Conservation (phyloP, 140 eudicot species). For the Cichorium intybus region DNA sequence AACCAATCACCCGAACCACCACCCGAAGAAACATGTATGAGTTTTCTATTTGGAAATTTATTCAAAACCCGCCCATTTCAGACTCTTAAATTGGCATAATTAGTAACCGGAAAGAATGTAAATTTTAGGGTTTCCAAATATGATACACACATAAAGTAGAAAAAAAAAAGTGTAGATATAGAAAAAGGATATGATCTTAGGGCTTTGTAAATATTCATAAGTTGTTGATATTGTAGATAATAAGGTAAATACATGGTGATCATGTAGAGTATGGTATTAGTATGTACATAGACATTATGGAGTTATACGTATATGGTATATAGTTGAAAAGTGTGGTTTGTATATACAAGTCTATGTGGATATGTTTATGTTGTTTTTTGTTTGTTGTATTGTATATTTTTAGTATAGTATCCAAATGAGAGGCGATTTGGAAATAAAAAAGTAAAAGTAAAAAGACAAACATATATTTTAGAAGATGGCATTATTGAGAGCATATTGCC, state of each 20-base stretch:
- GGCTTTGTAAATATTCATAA: constrained; percentile 22
- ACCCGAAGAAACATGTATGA: constrained; percentile 53
- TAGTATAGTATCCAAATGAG: no score
- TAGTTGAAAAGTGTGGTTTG: not conserved
- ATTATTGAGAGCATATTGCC: no score
- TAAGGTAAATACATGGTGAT: constrained; percentile 5
- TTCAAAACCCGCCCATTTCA: constrained; percentile 51
- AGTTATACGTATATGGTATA: not conserved
- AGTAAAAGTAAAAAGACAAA: no score
- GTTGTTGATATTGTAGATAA: constrained; percentile 13
- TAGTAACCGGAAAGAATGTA: constrained; percentile 20
- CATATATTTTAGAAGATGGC: no score
- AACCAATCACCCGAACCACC: constrained; percentile 37
- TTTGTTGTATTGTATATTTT: not conserved
- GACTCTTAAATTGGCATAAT: constrained; percentile 35
- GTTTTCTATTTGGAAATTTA: constrained; percentile 66
- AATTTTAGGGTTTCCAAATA: constrained; percentile 13
- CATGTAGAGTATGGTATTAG: constrained; percentile 10
- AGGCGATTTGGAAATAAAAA: no score
- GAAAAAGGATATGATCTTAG: constrained; percentile 4
- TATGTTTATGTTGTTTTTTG: not conserved
- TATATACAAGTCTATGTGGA: constrained; percentile 15
- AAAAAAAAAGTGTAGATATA: constrained; percentile 6
- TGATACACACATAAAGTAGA: not conserved
- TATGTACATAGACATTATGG: constrained; percentile 14